These are phyloP conservation scores for Vigna radiata DNA, from an alignment of 306 rosid species.

Conservation along the genomic window DNA sequence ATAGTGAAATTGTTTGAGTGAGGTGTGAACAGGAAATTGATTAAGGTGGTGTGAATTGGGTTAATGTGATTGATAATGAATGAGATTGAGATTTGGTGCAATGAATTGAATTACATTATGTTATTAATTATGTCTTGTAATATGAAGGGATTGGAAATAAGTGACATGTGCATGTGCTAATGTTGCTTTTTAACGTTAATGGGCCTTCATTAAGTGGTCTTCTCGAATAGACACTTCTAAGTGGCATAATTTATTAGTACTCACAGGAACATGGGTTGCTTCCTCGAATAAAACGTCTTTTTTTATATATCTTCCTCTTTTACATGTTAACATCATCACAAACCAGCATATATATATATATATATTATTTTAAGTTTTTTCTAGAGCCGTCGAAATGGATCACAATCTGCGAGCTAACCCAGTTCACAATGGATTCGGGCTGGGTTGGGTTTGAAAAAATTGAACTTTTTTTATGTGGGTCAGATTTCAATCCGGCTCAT, in stretches of 20 bases:
- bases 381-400: too few relatives aligned
- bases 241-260: constrained; percentile 31
- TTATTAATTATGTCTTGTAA: constrained; percentile 37
- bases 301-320: constrained; percentile 25
- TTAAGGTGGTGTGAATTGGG: constrained; percentile 24
- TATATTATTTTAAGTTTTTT: too few relatives aligned
- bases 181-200: constrained; percentile 50
- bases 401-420: too few relatives aligned
- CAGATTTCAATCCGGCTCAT: too few relatives aligned
- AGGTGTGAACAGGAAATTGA: background rate
- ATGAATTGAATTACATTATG: constrained; percentile 1
- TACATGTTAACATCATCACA: constrained; percentile 32
- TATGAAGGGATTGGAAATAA: constrained; percentile 11
- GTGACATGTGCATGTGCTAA: constrained; percentile 55
- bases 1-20: background rate
- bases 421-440: too few relatives aligned
- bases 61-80: constrained; percentile 18
- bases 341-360: background rate
- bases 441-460: too few relatives aligned
- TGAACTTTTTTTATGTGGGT: too few relatives aligned
- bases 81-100: constrained; percentile 31
- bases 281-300: constrained; percentile 39
- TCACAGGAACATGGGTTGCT: constrained; percentile 52
- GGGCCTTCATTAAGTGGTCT: constrained; percentile 49
- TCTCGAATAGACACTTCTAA: constrained; percentile 47